Base-by-base conservation (phyloP, 2,329 filamentous ascomycete species). In the Neonectria hederae region DNA sequence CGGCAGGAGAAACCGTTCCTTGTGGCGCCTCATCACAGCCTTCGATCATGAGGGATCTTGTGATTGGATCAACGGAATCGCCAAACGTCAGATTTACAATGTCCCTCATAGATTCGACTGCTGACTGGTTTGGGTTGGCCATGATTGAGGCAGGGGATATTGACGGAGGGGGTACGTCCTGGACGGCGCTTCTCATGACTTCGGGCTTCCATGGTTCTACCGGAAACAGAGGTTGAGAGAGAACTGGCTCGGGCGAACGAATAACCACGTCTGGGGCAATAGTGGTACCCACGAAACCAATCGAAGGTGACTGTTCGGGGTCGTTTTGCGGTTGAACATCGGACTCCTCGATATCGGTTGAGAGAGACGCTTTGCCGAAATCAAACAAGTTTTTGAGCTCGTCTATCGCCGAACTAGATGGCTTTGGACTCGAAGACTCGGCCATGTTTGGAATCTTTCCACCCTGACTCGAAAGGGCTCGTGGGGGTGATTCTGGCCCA, bases 1-100 rank as follows among this genome's bases (percentile, higher is more conserved):
- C 79, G 19, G 80, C 78, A 5, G 79, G 75, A n/a, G 79, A 79
- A 24, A 82, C 69, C 2, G 80, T 81, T 11, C 70, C 65, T n/a
- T 72, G 73, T 3, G 75, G 69, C 2, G 71, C 28, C 19, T 74
- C 63, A 9, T 66, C 68, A 11, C 55, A n/a, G 11, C 62, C 69
- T 19, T 67, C 65, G 2, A 68, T 60, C 54, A 76, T 59, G 17
- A 74, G 56, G 11, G 69, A 65, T 24, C 38, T 54, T 10, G 72
- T 65, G 22, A 70, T 61, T 30, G 71, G 63, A 11, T 52, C 38
- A 32, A 57, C 61, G 19, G 73, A 59, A 28, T 59, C 51, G 10
- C 58, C 64, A 59, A 74, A 75, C 26, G 68, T 46, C 35, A 45
- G 52, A 42, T 66, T 65, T 26, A 73, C 67, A 43, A 75, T 59